These are phyloP conservation scores for Solanum sejunctum DNA, from an alignment of 257 asterid genomes.

Conservation along the genomic window DNA sequence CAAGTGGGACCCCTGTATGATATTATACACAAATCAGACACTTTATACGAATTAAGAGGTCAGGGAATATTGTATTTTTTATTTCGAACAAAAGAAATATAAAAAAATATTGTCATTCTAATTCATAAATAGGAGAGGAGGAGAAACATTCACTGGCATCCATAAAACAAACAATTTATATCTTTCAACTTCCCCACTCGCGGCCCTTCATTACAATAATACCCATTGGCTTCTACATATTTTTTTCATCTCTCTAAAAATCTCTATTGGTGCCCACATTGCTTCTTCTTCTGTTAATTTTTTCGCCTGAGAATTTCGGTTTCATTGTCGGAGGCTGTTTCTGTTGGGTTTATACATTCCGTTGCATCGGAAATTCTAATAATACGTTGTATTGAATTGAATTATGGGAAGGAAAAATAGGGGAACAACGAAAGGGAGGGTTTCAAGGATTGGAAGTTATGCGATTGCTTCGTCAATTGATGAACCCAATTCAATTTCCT, in stretches of 20 bases:
- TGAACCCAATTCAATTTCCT: constrained; percentile 75
- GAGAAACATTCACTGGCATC: background rate
- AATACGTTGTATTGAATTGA: background rate
- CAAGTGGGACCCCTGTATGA: background rate
- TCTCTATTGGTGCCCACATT: background rate
- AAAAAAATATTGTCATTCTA: background rate
- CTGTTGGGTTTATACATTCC: background rate
- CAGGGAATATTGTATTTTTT: background rate
- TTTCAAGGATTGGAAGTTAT: constrained; percentile 67
- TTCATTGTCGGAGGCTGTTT: background rate
- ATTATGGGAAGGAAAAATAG: constrained; percentile 53
- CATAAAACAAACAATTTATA: background rate
- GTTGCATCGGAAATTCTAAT: background rate
- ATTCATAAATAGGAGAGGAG: background rate
- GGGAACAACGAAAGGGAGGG: constrained; percentile 34
- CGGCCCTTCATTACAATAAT: background rate
- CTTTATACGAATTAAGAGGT: background rate
- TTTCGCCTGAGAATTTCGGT: background rate
- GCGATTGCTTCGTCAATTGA: constrained; percentile 72
- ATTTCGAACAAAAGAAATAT: background rate
- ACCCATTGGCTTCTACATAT: background rate
- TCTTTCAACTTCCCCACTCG: background rate
- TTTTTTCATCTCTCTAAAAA: background rate
- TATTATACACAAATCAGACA: background rate
- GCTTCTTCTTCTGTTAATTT: background rate